Evolutionary conservation across 1,139 yeast species (phyloP), one percentile per base, ranked within the genome.

Genomic region (Yarrowia galli): DNA sequence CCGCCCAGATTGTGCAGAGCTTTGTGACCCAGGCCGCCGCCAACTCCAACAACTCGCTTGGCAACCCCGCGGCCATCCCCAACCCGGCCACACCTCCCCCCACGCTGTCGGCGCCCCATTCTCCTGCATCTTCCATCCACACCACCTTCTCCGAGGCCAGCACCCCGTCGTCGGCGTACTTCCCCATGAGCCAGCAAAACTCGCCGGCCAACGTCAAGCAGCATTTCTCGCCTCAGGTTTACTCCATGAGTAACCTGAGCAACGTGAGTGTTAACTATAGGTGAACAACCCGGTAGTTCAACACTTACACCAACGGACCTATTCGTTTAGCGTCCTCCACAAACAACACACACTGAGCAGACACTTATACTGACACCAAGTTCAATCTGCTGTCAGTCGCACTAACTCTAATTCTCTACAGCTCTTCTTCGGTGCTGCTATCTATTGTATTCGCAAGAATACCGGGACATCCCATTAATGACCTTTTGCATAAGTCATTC

Each of bases 1-100:
- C 75, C 20, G 70, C 78, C 48, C 71, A 73, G 61, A 71, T 76
- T 51, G 74, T 78, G 45, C 72, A 73, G 35, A 72, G 71, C 67
- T 78, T 72, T 69, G 71, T 76, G 45, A 22, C 45, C 20, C 60
- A 53, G 60, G 60, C 60, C n/a, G 43, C 60, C n/a, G n/a, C n/a
- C n/a, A n/a, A n/a, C n/a, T n/a, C n/a, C n/a, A n/a, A n/a, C 22
- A 35, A 9, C 53, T 5, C 2, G 46, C n/a, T n/a, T n/a, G 8
- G 10, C 32, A 68, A 71, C 48, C 70, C 18, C 51, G 68, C 42
- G 68, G 67, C 68, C 35, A 69, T 67, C 38, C 65, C 56, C n/a
- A 67, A 70, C 67, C 73, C 73, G 32, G 72, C 73, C 22, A 72
- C 74, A 12, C 73, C 73, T 25, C 74, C 74, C 15, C 73, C 74